phyloP scores from a whole-genome alignment of 371 early-diverging fungal genomes.

The Apophysomyces sp. region DNA sequence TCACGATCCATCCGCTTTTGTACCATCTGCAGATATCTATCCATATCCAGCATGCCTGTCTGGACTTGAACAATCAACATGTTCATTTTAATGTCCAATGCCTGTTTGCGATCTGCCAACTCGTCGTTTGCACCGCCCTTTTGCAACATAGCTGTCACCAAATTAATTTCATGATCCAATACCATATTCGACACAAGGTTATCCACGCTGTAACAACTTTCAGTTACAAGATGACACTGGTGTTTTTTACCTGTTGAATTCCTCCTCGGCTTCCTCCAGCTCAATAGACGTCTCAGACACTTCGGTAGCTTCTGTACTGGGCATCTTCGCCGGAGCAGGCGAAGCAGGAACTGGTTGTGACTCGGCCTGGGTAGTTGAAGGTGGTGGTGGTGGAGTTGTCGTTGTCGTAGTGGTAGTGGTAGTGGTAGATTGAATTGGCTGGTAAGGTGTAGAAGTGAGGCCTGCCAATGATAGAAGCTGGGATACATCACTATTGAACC shows the following conservation, averaged over 20 bases:
- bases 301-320: neutral
- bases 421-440: neutral
- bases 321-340: neutral
- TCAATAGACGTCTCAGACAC: conserved; percentile 19
- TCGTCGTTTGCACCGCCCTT: conserved; percentile 49
- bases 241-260: conserved; percentile 38
- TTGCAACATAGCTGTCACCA: conserved; percentile 49
- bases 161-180: conserved; percentile 68
- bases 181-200: conserved; percentile 75
- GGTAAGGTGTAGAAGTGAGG: conserved; percentile 19
- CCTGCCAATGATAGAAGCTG: conserved; percentile 24
- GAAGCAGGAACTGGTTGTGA: neutral
- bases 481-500: conserved; percentile 35
- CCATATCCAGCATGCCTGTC: conserved; percentile 77
- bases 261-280: conserved; percentile 52
- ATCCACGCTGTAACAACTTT: conserved; percentile 57
- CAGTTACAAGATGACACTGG: neutral
- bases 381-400: neutral
- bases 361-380: neutral
- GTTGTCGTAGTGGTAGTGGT: conserved; percentile 4
- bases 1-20: conserved; percentile 58
- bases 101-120: conserved; percentile 62
- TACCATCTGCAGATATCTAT: conserved; percentile 58
- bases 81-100: conserved; percentile 78
- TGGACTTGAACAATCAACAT: conserved; percentile 80